Conservation (phyloP, 305 asterid genomes). For the Solanum chacoense region DNA sequence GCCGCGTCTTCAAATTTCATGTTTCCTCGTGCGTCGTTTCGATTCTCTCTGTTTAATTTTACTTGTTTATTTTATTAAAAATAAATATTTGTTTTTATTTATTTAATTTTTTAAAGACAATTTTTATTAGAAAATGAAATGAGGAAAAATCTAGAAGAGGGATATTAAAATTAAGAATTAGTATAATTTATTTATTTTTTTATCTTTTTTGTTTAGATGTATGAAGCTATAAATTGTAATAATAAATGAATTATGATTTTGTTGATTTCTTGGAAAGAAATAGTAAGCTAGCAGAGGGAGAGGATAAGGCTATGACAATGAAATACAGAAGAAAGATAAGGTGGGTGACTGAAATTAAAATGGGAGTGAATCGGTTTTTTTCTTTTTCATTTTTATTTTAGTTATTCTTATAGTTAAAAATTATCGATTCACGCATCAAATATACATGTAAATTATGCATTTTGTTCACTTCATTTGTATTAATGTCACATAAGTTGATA, state of each 20-base stretch:
- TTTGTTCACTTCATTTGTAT: not conserved
- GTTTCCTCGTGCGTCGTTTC: not conserved
- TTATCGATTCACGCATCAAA: not conserved
- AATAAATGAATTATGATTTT: not conserved
- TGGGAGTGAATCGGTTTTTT: not conserved
- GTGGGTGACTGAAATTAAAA: not conserved
- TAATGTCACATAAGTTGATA: not conserved
- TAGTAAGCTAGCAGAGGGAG: not conserved
- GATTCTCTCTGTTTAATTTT: not conserved
- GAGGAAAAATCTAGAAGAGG: not conserved
- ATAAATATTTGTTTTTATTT: not conserved
- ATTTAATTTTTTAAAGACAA: not conserved
- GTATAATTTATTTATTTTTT: not conserved
- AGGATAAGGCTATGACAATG: not conserved
- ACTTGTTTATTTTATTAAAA: not conserved
- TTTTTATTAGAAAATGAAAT: not conserved
- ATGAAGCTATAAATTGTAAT: not conserved
- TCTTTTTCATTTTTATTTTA: not conserved
- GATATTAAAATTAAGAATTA: not conserved
- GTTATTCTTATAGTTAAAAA: not conserved
- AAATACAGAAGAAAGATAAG: not conserved
- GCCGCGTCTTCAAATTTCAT: not conserved
- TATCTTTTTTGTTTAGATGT: not conserved
- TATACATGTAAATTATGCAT: not conserved
- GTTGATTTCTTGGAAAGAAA: not conserved